Conservation (phyloP, 208 protist genomes). For the Trichomonas tenax region DNA sequence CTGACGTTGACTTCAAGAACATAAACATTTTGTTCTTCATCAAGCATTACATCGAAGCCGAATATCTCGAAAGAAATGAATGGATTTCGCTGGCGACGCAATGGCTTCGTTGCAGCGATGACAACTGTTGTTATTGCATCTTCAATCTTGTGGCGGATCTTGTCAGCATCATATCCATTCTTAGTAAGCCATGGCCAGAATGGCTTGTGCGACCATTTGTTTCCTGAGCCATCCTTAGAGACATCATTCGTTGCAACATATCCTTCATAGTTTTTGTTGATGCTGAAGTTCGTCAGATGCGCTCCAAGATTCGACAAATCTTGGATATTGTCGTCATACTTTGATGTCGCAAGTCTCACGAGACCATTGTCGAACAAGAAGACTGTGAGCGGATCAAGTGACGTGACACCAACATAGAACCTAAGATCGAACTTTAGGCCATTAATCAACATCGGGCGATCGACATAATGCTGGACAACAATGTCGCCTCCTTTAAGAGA, state of each 20-base stretch:
- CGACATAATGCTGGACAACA: not conserved
- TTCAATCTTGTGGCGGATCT: not conserved
- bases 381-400: slow-evolving; percentile 1
- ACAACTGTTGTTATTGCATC: not conserved
- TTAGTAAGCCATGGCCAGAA: not conserved
- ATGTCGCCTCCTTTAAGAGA: not conserved
- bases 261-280: not conserved
- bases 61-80: slow-evolving; percentile 28
- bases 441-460: slow-evolving; percentile 19
- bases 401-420: slow-evolving; percentile 24
- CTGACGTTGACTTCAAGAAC: slow-evolving; percentile 38
- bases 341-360: not conserved
- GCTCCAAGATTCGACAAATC: not conserved
- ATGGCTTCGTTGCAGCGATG: not conserved
- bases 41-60: slow-evolving; percentile 38
- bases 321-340: not conserved
- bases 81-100: not conserved
- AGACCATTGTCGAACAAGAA: slow-evolving; percentile 22
- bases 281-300: not conserved
- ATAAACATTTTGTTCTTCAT: slow-evolving; percentile 27
- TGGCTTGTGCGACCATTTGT: slow-evolving; percentile 16
- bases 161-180: not conserved
- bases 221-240: not conserved
- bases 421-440: slow-evolving; percentile 40
- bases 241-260: not conserved